Percentiles rank a stretch among this genome's conserved stretches.
phyloP scores from a whole-genome alignment of 1,284 basidiomycete genomes.

The Ganoderma lingzhi region DNA sequence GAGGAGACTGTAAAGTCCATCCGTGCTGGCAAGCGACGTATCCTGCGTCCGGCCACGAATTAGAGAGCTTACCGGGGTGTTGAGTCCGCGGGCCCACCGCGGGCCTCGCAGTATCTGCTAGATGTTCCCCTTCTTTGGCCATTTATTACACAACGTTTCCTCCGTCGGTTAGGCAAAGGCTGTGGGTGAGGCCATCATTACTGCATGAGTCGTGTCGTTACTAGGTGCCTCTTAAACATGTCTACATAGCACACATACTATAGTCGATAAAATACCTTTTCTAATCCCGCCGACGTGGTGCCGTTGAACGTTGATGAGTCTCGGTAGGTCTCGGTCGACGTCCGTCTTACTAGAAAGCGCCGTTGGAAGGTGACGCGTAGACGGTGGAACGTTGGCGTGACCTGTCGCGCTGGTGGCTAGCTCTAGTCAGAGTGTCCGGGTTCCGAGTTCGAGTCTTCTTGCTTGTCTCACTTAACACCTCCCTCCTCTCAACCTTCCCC shows the following conservation, averaged over 20 bases:
- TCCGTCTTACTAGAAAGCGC: too few species aligned
- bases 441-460: not conserved
- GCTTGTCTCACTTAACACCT: not conserved
- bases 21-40: slow-evolving; percentile 1
- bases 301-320: not conserved
- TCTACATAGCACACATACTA: not conserved
- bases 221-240: not conserved
- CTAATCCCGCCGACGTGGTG: not conserved
- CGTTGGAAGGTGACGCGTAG: too few species aligned
- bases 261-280: too few species aligned
- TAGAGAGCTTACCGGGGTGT: too few species aligned
- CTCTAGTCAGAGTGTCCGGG: not conserved
- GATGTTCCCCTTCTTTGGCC: too few species aligned
- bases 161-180: not conserved
- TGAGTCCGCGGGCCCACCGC: too few species aligned
- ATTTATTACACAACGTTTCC: too few species aligned
- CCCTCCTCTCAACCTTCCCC: not conserved
- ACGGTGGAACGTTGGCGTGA: too few species aligned
- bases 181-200: too few species aligned
- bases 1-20: not conserved
- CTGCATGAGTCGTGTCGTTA: not conserved
- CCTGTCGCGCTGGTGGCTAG: slow-evolving; percentile 10
- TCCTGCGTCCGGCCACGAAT: not conserved
- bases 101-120: too few species aligned
- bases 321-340: too few species aligned